phyloP scores from a whole-genome alignment of 164 flowering plant species.

The Amborella trichopoda region DNA sequence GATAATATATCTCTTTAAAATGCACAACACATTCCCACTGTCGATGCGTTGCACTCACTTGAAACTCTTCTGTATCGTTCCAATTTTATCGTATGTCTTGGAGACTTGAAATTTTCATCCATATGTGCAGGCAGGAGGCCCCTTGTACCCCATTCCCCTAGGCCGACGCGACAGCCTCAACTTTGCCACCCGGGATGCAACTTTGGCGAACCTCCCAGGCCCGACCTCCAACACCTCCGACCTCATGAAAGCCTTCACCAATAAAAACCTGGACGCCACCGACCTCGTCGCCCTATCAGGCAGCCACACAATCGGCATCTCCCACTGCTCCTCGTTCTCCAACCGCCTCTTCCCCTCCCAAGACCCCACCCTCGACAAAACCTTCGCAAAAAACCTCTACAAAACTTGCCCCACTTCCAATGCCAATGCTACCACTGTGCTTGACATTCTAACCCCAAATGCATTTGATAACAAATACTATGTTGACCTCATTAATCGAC shows the following conservation, averaged over 20 bases:
- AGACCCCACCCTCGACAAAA: constrained; percentile 13
- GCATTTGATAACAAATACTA: constrained; percentile 19
- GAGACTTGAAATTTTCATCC: no score
- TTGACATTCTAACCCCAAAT: constrained; percentile 13
- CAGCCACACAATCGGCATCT: constrained; percentile 45
- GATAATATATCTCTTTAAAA: no score
- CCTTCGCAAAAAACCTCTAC: constrained; percentile 8
- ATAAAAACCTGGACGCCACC: constrained; percentile 24
- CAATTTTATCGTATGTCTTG: no score
- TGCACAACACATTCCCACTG: no score
- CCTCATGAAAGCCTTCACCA: constrained; percentile 16
- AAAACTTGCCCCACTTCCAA: constrained; percentile 7
- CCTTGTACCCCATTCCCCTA: constrained; percentile 37
- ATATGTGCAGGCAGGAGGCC: constrained; percentile 69
- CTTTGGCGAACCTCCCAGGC: constrained; percentile 36
- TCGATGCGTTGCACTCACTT: no score
- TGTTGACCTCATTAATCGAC: constrained; percentile 12
- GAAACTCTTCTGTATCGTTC: no score
- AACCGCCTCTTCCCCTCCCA: constrained; percentile 14
- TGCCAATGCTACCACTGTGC: constrained; percentile 1
- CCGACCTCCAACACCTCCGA: constrained; percentile 15
- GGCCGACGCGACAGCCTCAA: constrained; percentile 47
- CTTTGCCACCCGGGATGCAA: constrained; percentile 30
- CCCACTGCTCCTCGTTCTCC: constrained; percentile 15
- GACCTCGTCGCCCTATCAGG: constrained; percentile 50